Evolutionary conservation across 1,139 yeast genomes (phyloP).

Genomic region (Hemisphaericaspora subhashii): DNA sequence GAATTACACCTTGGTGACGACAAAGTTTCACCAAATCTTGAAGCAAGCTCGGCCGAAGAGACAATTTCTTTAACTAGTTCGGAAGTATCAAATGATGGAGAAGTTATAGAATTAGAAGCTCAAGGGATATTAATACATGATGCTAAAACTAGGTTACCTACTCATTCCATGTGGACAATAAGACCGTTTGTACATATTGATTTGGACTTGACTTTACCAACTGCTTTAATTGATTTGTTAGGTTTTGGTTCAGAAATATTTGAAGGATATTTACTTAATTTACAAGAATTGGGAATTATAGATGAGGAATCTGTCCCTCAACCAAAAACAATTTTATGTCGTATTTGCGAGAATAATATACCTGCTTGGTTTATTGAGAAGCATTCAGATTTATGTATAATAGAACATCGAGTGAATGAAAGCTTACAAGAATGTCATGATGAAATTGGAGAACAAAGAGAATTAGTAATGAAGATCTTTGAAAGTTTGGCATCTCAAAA

Average conservation of each 20-base stretch:
- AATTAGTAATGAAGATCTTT: slow-evolving; percentile 47
- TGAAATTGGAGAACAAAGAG: slow-evolving; percentile 67
- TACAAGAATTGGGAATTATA: slow-evolving; percentile 60
- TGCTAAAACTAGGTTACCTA: slow-evolving; percentile 54
- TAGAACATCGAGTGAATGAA: slow-evolving; percentile 82
- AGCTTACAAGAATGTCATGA: slow-evolving; percentile 81
- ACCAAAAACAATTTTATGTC: slow-evolving; percentile 78
- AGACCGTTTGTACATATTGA: slow-evolving; percentile 72
- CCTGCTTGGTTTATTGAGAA: slow-evolving; percentile 97
- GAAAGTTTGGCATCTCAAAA: slow-evolving; percentile 36
- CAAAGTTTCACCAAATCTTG: slow-evolving; percentile 13
- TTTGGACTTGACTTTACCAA: slow-evolving; percentile 66
- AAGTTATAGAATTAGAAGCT: slow-evolving; percentile 77
- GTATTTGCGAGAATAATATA: slow-evolving; percentile 88
- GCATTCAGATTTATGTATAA: slow-evolving; percentile 84
- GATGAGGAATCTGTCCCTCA: slow-evolving; percentile 69
- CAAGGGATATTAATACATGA: slow-evolving; percentile 93
- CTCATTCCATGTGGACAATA: slow-evolving; percentile 92
- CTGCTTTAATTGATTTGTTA: slow-evolving; percentile 62
- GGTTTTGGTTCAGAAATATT: slow-evolving; percentile 91
- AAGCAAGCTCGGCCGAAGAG: slow-evolving; percentile 12
- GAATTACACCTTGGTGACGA: slow-evolving; percentile 3
- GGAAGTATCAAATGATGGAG: slow-evolving; percentile 55
- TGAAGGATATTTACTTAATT: slow-evolving; percentile 65
- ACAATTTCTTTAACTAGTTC: slow-evolving; percentile 26